phyloP scores from a whole-genome alignment of 2,329 filamentous ascomycete genomes.

The Venturia carpophila region DNA sequence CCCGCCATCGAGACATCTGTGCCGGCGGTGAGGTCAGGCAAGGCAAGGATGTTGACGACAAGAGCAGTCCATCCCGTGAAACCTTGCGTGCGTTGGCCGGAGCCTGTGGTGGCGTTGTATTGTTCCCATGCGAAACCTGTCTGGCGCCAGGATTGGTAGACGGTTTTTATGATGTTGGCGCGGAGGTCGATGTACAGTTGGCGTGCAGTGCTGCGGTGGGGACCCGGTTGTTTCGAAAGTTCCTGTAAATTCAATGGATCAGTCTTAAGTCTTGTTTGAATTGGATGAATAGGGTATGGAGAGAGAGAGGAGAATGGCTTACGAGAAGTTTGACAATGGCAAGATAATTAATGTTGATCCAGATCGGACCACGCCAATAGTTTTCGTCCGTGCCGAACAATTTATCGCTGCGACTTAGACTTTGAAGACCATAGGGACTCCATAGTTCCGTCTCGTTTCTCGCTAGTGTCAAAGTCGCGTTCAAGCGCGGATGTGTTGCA shows the following conservation, averaged over 20 bases:
- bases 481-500: slow-evolving; percentile 65
- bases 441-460: slow-evolving; percentile 79
- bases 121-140: slow-evolving; percentile 99
- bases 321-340: slow-evolving; percentile 69
- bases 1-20: no score
- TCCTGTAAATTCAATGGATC: slow-evolving; percentile 35
- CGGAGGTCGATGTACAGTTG: slow-evolving; percentile 70
- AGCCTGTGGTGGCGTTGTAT: slow-evolving; percentile 87
- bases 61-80: slow-evolving; percentile 99
- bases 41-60: slow-evolving; percentile 93
- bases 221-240: slow-evolving; percentile 56
- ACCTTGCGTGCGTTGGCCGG: slow-evolving; percentile 91
- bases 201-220: slow-evolving; percentile 60
- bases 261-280: no score
- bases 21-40: slow-evolving; percentile 57
- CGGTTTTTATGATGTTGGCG: slow-evolving; percentile 78
- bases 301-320: slow-evolving; percentile 33
- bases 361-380: slow-evolving; percentile 90
- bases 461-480: slow-evolving; percentile 68
- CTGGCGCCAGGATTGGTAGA: slow-evolving; percentile 78
- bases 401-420: slow-evolving; percentile 73
- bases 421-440: slow-evolving; percentile 80
- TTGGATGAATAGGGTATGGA: no score
- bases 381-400: slow-evolving; percentile 89
- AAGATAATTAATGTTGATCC: slow-evolving; percentile 93